Evolutionary conservation across 2,329 filamentous ascomycete species (phyloP).

Genomic region (Neurospora crassa): DNA sequence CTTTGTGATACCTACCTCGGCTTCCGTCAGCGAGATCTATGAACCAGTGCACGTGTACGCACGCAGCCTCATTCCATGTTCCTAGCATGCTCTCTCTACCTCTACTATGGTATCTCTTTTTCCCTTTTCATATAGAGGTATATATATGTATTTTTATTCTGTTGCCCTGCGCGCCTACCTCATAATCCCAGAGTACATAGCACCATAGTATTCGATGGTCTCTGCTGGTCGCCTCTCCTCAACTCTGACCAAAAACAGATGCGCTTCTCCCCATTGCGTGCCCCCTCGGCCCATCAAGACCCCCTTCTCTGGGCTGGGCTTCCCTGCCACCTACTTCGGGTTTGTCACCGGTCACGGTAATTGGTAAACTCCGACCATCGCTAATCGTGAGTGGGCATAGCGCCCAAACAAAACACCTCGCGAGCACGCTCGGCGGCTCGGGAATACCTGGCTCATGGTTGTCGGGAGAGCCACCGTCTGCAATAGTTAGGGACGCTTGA

Average conservation of each 20-base stretch:
- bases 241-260: not conserved
- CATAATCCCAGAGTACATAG: too few species aligned
- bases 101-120: too few species aligned
- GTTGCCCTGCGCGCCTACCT: too few species aligned
- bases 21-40: not conserved
- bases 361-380: not conserved
- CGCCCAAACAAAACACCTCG: not conserved
- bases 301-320: not conserved
- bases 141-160: too few species aligned
- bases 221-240: not conserved
- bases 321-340: not conserved
- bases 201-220: not conserved
- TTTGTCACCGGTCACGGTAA: not conserved
- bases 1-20: not conserved
- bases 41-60: not conserved
- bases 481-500: not conserved
- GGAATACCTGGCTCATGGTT: not conserved
- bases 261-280: not conserved
- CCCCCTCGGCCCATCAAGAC: not conserved
- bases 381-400: not conserved
- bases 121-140: too few species aligned
- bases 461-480: not conserved
- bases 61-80: not conserved
- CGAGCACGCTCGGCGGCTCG: not conserved
- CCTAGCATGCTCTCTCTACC: too few species aligned